phyloP scores from a whole-genome alignment of 495 filamentous ascomycete genomes.

The Baudoinia panamericana region DNA sequence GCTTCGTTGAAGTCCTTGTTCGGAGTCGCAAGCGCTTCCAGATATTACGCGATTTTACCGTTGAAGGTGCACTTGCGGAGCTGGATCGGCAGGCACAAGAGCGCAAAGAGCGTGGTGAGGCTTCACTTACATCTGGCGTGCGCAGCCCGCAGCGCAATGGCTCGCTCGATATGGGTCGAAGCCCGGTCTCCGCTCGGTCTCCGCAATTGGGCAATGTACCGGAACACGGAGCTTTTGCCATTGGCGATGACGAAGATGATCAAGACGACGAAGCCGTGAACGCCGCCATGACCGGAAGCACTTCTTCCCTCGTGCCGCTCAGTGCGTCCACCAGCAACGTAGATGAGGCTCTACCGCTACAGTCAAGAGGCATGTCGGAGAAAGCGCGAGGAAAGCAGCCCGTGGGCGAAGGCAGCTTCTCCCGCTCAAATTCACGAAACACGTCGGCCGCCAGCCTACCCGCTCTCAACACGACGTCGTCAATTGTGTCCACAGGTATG shows the following conservation, averaged over 20 bases:
- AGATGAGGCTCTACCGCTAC: conserved; percentile 75
- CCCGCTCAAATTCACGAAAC: conserved; percentile 83
- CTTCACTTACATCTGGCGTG: conserved; percentile 24
- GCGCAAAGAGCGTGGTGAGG: conserved; percentile 47
- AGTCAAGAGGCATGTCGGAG: conserved; percentile 93
- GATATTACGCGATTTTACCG: conserved; percentile 76
- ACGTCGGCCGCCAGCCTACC: conserved; percentile 74
- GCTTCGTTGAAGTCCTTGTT: conserved; percentile 69
- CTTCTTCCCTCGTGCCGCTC: background rate
- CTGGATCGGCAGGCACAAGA: conserved; percentile 67
- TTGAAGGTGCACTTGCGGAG: conserved; percentile 91
- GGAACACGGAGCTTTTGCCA: conserved; percentile 72
- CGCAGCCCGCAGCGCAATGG: conserved; percentile 39
- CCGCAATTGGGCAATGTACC: conserved; percentile 63
- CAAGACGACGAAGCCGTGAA: conserved; percentile 56
- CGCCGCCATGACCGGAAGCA: background rate
- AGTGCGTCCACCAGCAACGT: conserved; percentile 24
- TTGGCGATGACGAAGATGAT: conserved; percentile 72
- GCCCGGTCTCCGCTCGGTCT: conserved; percentile 46
- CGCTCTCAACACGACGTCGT: conserved; percentile 42
- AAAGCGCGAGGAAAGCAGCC: conserved; percentile 96
- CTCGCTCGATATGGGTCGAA: conserved; percentile 61
- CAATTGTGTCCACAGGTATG: too few relatives aligned
- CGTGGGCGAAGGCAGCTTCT: conserved; percentile 69
- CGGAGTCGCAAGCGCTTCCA: conserved; percentile 74